Base-by-base conservation (phyloP, 495 filamentous ascomycete genomes). In the Aspergillus indologenus region DNA sequence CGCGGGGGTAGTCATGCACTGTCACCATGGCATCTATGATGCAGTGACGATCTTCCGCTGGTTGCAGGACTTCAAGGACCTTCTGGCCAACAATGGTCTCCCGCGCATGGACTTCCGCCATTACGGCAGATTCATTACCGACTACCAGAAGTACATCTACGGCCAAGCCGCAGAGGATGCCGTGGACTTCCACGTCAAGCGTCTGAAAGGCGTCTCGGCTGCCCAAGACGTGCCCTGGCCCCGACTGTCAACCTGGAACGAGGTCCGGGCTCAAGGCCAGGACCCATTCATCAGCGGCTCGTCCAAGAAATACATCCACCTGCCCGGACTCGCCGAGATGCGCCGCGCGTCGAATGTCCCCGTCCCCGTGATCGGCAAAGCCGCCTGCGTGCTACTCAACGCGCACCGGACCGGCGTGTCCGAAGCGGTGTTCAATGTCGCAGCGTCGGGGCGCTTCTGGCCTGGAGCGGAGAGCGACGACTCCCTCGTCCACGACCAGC, bases 21-120 rank as follows among this genome's bases (percentile, higher is more conserved):
- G 49, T 2, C 54, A 61, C 42, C 59, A 61, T 19, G 18, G 22
- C 18, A 57, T 61, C 8, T 52, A 52, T 23, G 59, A 61, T 47
- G 59, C 34, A 1, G 18, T 52, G 14, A 48, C 45, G 7, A 19
- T 61, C 24, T 17, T 26, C 14, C 45, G 45, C 19, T 61, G 59
- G 59, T 14, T n/a, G 31, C 49, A 29, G 24, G 49, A 52, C 24
- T 52, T 52, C 23, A n/a, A 52, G 19, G 49, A 24, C 22, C 24
- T 52, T 19, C 24, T 52, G 14, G 18, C 49, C 23, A 24, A 52
- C 31, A n/a, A 31, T 11, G 31, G 49, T 31, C 31, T 31, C 17
- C 21, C 31, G 11, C 22, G 8, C 9, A n/a, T 52, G 12, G n/a
- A 31, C 22, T 31, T 29, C 14, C 23, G 24, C 5, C 12, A 15